These are phyloP conservation scores for Straminergon stramineum DNA, from an alignment of 225 moss, liverwort and hornwort species.

Conservation along the genomic window DNA sequence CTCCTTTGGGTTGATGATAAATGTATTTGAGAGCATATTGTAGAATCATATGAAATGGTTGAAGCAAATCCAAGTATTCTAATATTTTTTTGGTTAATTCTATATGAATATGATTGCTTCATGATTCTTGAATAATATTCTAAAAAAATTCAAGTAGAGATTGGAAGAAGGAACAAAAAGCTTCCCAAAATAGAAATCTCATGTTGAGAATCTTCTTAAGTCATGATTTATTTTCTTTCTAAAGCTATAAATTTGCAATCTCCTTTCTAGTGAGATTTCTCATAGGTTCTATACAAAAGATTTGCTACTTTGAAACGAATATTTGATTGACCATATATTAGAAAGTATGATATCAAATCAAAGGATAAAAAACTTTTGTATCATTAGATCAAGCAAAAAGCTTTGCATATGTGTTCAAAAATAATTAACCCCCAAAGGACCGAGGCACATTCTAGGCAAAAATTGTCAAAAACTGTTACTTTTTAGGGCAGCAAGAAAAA, in stretches of 20 bases:
- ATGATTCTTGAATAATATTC: not conserved
- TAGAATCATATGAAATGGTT: not conserved
- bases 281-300: not conserved
- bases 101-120: not conserved
- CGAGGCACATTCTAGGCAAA: too few relatives aligned
- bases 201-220: not conserved
- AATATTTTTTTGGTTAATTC: not conserved
- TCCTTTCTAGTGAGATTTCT: accelerated
- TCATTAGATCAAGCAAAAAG: not conserved
- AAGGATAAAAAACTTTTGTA: not conserved
- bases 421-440: too few relatives aligned
- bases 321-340: not conserved
- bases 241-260: not conserved
- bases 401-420: accelerated
- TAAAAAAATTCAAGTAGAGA: too few relatives aligned
- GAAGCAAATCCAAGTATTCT: not conserved
- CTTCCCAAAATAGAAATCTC: accelerated
- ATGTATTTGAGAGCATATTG: not conserved
- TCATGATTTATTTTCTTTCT: not conserved
- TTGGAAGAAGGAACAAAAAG: not conserved
- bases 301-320: not conserved
- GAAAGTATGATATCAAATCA: not conserved
- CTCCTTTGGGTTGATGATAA: accelerated
- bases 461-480: too few relatives aligned
- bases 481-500: too few relatives aligned